Evolutionary conservation across 352 stramenopile genomes (phyloP), one percentile per base, ranked within the genome.

Genomic region (Globisporangium abappressorium): DNA sequence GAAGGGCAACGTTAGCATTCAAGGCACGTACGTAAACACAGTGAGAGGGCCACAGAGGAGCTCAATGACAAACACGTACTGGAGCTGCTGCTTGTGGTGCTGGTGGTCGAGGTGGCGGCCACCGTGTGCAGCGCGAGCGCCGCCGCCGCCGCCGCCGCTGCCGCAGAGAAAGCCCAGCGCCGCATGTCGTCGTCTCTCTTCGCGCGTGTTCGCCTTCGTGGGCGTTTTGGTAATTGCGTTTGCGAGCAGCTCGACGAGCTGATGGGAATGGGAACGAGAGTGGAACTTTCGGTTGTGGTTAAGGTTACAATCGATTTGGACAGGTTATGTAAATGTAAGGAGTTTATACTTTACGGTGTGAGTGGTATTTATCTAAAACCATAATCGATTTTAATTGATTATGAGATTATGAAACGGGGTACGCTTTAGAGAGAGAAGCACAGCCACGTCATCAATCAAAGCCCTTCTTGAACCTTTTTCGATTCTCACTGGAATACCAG

Each of bases 121-220:
- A 62, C 33, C n/a, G 56, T 11, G 12, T 62, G 56, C 33, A 62
- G 56, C 33, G 33, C 56, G 11, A 62, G 56, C n/a, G 33, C 33
- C 33, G 56, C 20, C 7, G 26, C 20, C 53, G 53, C 53, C n/a
- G 33, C 33, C 33, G 56, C 20, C 7, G 26, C 20, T 24, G 53
- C 53, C 11, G 51, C n/a, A 28, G 24, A 15, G 14, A 34, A 49
- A 33, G 47, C 30, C 56, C 56, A 62, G 56, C 56, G 33, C 33
- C 56, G 56, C 56, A 62, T 62, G 18, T 62, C 30, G 26, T 59
- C 30, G 34, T 60, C 28, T 46, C 22, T 30, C 9, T 46, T 24
- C 12, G 38, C 5, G 8, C 1, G 55, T 18, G 22, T 41, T 43
- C 18, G 18, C 14, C 26, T 41, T 59, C 20, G 28, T 28, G 33